Evolutionary conservation across 208 protist genomes (phyloP), one percentile per base, ranked within the genome.

Genomic region (Trypanosoma scelopori): DNA sequence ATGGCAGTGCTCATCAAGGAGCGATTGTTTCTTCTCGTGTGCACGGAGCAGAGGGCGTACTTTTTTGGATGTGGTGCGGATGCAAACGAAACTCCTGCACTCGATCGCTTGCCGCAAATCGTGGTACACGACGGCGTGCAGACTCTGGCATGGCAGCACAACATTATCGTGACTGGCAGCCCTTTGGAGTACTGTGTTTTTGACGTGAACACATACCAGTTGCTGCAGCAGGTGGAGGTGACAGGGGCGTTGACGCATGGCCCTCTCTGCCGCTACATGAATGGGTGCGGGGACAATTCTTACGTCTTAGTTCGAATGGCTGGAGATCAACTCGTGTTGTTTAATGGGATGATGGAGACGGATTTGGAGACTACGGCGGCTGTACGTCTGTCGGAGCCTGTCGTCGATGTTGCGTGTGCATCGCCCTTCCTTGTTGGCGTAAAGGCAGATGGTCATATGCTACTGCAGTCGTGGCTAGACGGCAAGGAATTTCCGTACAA

Each of bases 351-450:
- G 3, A 22, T 39, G 20, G 48, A 56, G 7, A 43, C 32, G 3
- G 42, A 55, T 15, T 6, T 46, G 16, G 64, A 53, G 39, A 23
- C 62, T 5, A n/a, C 45, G 13, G 22, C 39, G 9, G 35, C 27
- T 27, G 37, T 76, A 11, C 23, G 27, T 27, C 37, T 55, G 5
- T 65, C 56, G 9, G 65, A 62, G 32, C 47, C 55, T 39, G 55
- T 77, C 11, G 42, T 67, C 15, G 65, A 72, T 56, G 12, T 62
- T 20, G 64, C 65, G 30, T 72, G 49, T 41, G 48, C 51, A n/a
- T 32, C 48, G 23, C 71, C 71, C 5, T 72, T 77, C 50, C 48
- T 71, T 37, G 0, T 71, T 25, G 65, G 65, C 25, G 39, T 55
- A 25, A 53, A 62, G 30, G 16, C 46, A 13, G 57, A 69, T 41